phyloP scores from a whole-genome alignment of 2,329 filamentous ascomycete species.

The Leptographium radiaticola region DNA sequence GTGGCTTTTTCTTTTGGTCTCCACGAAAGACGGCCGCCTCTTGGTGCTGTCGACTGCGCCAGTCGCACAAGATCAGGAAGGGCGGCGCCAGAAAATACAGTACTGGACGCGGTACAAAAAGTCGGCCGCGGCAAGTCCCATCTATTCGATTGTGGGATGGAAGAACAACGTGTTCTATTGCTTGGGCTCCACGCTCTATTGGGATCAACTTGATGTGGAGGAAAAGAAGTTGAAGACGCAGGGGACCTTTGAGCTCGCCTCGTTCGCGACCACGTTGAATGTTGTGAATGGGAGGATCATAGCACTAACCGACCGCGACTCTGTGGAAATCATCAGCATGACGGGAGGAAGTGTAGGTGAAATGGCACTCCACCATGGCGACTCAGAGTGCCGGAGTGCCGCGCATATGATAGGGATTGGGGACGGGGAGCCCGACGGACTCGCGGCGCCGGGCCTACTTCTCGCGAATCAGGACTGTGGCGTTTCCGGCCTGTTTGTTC shows the following conservation, averaged over 20 bases:
- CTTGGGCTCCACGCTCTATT: constrained; percentile 38
- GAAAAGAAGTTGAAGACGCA: constrained; percentile 37
- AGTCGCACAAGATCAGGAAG: constrained; percentile 11
- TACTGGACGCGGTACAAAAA: constrained; percentile 42
- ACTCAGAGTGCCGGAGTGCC: constrained; percentile 29
- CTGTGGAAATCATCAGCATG: constrained; percentile 34
- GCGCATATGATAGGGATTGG: constrained; percentile 33
- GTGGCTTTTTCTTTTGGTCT: constrained; percentile 51
- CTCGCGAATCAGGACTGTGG: constrained; percentile 33
- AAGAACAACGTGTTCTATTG: constrained; percentile 44
- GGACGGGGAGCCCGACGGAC: constrained; percentile 12
- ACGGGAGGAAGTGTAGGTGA: constrained; percentile 28
- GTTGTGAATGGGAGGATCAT: constrained; percentile 34
- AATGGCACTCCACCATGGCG: constrained; percentile 30
- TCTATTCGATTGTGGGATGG: constrained; percentile 43
- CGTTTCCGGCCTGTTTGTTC: constrained; percentile 37
- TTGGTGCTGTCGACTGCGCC: constrained; percentile 39
- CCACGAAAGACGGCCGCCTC: constrained; percentile 40
- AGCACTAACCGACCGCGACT: constrained; percentile 40
- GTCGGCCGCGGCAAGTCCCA: constrained; percentile 27
- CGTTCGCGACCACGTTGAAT: constrained; percentile 35
- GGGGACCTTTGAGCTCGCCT: constrained; percentile 36
- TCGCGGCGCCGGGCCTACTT: constrained; percentile 28
- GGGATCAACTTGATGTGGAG: constrained; percentile 36
- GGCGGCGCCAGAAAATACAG: constrained; percentile 22